Base-by-base conservation (phyloP, 352 stramenopile species). In the Phytophthora cactorum region DNA sequence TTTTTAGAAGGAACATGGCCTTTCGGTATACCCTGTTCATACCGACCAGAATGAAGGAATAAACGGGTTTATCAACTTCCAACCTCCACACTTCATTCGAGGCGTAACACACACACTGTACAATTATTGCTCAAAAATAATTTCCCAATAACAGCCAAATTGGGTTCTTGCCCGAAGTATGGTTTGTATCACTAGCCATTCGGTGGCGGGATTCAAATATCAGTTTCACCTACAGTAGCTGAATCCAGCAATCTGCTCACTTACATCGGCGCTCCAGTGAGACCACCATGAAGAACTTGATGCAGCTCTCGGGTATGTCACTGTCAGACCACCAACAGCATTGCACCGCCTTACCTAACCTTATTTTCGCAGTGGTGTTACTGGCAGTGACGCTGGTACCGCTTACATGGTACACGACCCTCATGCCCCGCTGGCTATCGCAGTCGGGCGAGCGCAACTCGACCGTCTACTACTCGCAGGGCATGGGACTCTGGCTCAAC, bases 401-500 rank as follows among this genome's bases (percentile, higher is more conserved):
- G 14, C 46, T 89, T n/a, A 81, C 64, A 32, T 94, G 86, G 86
- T 94, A 92, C 70, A 70, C 77, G 58, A 85, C 79, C 51, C 79
- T 94, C 34, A 75, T 85, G 72, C 84, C 86, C 22, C 77, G 75
- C 28, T 94, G 86, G 86, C 61, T 91, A 45, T 74, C 74, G 49
- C 86, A 94, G 75, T 79, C 77, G 1, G 86, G 86, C 29, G 65
- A 85, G 56, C 81, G 76, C 32, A 74, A 68, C 49, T 44, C 61
- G 31, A 77, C 63, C 17, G 39, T 82, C n/a, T 86, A 84, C 64
- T 94, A 94, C 74, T 84, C 86, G 32, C 86, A 94, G 67, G 86
- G 86, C 52, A 79, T 94, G 49, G 86, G 86, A 1, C 63, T 94
- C 17, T 94, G 86, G 86, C 82, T 91, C 59, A 94, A 94, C 66